A percentile compares a stretch with the other conserved stretches of the same genome.
Evolutionary conservation across 306 rosid species (phyloP).

Genomic region (Canavalia gladiata): DNA sequence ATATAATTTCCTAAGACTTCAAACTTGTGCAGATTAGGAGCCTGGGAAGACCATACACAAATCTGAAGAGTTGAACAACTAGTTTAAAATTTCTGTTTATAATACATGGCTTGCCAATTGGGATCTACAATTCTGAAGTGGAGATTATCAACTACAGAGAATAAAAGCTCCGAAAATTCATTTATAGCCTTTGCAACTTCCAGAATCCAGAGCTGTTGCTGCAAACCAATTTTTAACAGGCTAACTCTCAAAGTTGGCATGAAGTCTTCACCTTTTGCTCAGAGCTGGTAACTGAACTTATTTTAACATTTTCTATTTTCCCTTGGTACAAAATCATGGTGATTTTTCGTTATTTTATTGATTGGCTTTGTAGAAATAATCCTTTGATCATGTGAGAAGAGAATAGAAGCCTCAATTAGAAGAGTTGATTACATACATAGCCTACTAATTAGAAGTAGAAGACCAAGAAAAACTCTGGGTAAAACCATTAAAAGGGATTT

Average conservation of each 20-base stretch:
- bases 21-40: conserved; percentile 47
- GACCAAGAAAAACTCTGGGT: background rate
- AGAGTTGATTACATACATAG: conserved; percentile 27
- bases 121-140: conserved; percentile 53
- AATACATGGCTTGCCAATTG: conserved; percentile 62
- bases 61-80: conserved; percentile 15
- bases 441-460: background rate
- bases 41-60: conserved; percentile 28
- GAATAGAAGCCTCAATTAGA: conserved; percentile 1
- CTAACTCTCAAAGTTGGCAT: conserved; percentile 48
- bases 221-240: conserved; percentile 51
- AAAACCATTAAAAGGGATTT: background rate
- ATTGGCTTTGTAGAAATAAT: conserved; percentile 26
- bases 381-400: background rate
- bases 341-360: conserved; percentile 14
- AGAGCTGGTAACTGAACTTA: conserved; percentile 55
- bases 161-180: conserved; percentile 50
- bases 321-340: conserved; percentile 1
- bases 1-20: background rate
- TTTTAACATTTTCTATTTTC: conserved; percentile 11
- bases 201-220: conserved; percentile 54
- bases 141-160: conserved; percentile 56
- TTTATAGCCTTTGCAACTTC: conserved; percentile 53
- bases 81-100: conserved; percentile 28
- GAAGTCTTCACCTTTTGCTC: conserved; percentile 57